Conservation (phyloP, 1,284 basidiomycete species). For the Anthracocystis setariae region DNA sequence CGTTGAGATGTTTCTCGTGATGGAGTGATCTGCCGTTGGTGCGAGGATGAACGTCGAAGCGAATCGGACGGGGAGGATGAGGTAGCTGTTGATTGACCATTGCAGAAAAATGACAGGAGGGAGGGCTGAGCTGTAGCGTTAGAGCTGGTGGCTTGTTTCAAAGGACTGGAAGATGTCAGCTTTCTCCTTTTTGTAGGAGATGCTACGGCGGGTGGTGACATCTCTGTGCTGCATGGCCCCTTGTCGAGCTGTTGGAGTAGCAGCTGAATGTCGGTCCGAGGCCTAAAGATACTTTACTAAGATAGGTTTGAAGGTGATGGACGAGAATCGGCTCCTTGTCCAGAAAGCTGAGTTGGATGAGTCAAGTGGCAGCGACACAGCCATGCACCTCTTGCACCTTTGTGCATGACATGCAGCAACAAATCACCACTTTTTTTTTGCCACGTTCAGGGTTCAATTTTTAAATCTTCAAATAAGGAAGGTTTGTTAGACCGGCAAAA, state of each 20-base stretch:
- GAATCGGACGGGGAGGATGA: constrained; percentile 5
- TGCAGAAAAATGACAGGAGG: constrained; percentile 42
- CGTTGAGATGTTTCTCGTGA: background rate
- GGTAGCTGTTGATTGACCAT: constrained; percentile 11
- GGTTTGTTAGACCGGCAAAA: background rate
- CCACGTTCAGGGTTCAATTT: constrained; percentile 24
- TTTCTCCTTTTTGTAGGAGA: constrained; percentile 45
- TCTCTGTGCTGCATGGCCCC: constrained; percentile 21
- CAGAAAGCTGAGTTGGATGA: constrained; percentile 18
- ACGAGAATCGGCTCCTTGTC: background rate
- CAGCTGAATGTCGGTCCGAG: too few species aligned
- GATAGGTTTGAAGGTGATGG: background rate
- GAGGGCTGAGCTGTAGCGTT: constrained; percentile 36
- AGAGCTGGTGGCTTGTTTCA: constrained; percentile 18
- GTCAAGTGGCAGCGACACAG: background rate
- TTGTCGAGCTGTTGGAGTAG: background rate
- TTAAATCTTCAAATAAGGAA: too few species aligned
- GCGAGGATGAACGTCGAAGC: constrained; percentile 3
- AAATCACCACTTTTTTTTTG: constrained; percentile 5
- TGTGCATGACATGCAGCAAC: constrained; percentile 25
- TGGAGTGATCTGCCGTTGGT: background rate
- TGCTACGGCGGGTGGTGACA: constrained; percentile 30
- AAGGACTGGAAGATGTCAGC: constrained; percentile 31
- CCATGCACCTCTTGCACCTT: constrained; percentile 26
- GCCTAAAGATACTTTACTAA: background rate